A percentile compares a stretch with the other conserved stretches of the same genome.
These are phyloP conservation scores for Phalaenopsis aphrodite DNA, from an alignment of 106 monocot species.

Conservation along the genomic window DNA sequence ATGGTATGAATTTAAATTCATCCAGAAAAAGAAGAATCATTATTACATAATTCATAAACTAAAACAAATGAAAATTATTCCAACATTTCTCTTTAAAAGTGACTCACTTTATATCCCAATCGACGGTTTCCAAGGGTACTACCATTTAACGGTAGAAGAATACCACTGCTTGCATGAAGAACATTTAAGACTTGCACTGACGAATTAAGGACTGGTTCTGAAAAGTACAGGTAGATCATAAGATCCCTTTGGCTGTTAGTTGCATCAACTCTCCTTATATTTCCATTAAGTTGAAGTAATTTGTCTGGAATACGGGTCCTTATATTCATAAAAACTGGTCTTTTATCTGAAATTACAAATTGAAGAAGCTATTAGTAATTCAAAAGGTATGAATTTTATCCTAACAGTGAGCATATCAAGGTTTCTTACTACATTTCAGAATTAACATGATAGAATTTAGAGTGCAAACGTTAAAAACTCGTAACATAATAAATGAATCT, in stretches of 20 bases:
- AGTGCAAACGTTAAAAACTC: background rate
- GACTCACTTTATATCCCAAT: constrained; percentile 65
- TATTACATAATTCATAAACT: background rate
- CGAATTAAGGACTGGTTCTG: constrained; percentile 77
- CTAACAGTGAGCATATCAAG: background rate
- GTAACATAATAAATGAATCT: background rate
- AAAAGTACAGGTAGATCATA: constrained; percentile 69
- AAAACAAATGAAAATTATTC: background rate
- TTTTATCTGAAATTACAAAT: constrained; percentile 55
- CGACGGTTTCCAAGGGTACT: constrained; percentile 58
- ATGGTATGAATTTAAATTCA: constrained; percentile 1
- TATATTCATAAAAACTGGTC: constrained; percentile 49
- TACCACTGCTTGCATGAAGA: constrained; percentile 51
- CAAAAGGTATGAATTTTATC: background rate
- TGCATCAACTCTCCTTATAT: constrained; percentile 58
- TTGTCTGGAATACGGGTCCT: constrained; percentile 52
- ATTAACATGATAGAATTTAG: background rate
- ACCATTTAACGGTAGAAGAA: constrained; percentile 42
- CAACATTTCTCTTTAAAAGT: background rate
- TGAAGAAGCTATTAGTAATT: background rate
- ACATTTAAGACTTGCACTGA: constrained; percentile 54
- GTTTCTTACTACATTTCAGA: background rate
- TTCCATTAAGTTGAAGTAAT: constrained; percentile 50
- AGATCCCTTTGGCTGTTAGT: constrained; percentile 59
- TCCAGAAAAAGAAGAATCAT: background rate